Percentiles rank a stretch among this genome's conserved stretches.
Evolutionary conservation across 805 yeast species (phyloP).

Genomic region (Suhomyces emberorum): DNA sequence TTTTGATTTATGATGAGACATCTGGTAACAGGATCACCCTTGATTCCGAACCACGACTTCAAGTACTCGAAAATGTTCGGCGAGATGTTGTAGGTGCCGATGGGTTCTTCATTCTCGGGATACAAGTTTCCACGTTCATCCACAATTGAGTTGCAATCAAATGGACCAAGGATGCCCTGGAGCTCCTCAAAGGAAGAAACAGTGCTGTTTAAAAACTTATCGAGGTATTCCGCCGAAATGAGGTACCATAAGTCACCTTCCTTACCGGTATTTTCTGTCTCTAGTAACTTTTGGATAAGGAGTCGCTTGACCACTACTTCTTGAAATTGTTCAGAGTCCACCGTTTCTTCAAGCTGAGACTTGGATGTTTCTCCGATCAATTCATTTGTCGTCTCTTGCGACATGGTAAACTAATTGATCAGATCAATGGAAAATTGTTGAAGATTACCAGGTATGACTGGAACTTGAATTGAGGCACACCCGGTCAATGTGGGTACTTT

Average conservation of each 20-base stretch:
- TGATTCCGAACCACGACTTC: conserved; percentile 53
- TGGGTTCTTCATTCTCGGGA: conserved; percentile 16
- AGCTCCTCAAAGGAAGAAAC: conserved; percentile 25
- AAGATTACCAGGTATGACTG: too few species aligned
- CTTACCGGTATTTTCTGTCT: conserved; percentile 13
- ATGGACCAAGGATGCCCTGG: conserved; percentile 39
- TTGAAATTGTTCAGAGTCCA: not conserved
- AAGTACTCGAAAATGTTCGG: conserved; percentile 45
- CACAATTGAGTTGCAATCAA: conserved; percentile 45
- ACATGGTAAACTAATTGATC: not conserved
- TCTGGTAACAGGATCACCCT: conserved; percentile 34
- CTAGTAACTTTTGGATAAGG: conserved; percentile 18
- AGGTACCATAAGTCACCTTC: conserved; percentile 52
- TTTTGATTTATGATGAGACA: conserved; percentile 21
- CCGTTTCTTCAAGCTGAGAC: not conserved
- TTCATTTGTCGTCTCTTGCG: not conserved
- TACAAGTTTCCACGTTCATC: conserved; percentile 45
- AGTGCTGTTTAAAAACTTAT: conserved; percentile 34
- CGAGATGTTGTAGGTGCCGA: conserved; percentile 30
- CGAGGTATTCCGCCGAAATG: conserved; percentile 46
- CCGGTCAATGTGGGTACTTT: too few species aligned
- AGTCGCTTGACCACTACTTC: conserved; percentile 10
- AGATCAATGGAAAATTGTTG: not conserved
- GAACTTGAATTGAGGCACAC: too few species aligned
- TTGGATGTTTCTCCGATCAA: not conserved